Evolutionary conservation across 2,329 filamentous ascomycete genomes (phyloP), one percentile per base, ranked within the genome.

Genomic region (Aschersonia sp.): DNA sequence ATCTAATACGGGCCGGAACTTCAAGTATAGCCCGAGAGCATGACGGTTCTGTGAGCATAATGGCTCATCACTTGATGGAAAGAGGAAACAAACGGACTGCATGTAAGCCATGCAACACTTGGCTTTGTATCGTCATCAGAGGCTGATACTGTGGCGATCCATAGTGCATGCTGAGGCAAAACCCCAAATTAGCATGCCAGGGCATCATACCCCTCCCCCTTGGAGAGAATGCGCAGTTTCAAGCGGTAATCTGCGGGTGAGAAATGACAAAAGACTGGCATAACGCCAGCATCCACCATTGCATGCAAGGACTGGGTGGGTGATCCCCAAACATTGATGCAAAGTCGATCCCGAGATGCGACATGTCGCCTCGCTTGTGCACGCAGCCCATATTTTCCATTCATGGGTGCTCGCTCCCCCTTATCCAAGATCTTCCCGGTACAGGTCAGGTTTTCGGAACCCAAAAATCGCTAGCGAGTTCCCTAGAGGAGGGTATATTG

Each of bases 311-410:
- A 37, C 35, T 12, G 12, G 35, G 35, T 8, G 35, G 35, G 8
- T 45, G 49, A 53, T 51, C 45, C 45, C 41, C 41, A 29, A 29
- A 30, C 22, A 48, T 45, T 43, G 35, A 50, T 53, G 51, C 47
- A 50, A 49, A 44, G 45, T 45, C 49, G 43, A 49, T 49, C 37
- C 7, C 41, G 32, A 35, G 12, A 41, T 47, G 31, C 8, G 12
- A 8, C 35, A 4, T 12, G 35, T 30, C n/a, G 30, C 22, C n/a
- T 42, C 42, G 45, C 35, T 37, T 9, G 8, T 9, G 35, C 35
- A 37, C 35, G 3, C 8, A 9, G 35, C 22, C 22, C 35, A 37
- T 37, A 12, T 12, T 37, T 37, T 37, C 4, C 35, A 37, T 37
- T 37, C 22, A 4, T 22, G 22, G 22, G 22, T 22, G 22, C 22